phyloP scores from a whole-genome alignment of 305 asterid genomes.

The Fraxinus velutina region DNA sequence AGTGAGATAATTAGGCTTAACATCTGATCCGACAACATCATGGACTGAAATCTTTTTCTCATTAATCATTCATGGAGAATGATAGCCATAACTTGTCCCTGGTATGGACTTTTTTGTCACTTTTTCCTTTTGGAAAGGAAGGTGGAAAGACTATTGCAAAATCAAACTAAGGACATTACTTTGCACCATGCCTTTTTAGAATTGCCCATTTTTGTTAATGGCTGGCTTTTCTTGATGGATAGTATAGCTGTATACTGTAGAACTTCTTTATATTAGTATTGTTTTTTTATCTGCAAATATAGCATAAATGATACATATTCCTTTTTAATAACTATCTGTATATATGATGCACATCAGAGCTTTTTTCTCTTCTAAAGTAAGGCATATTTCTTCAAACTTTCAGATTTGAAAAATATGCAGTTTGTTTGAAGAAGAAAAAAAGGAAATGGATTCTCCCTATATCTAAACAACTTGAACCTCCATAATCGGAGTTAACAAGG shows the following conservation, averaged over 20 bases:
- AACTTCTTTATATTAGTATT: constrained; percentile 13
- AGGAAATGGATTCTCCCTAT: neutral
- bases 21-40: constrained; percentile 4
- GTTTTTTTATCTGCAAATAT: neutral
- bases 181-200: neutral
- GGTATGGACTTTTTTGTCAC: constrained; percentile 9
- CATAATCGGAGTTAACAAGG: neutral
- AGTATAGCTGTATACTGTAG: constrained; percentile 38
- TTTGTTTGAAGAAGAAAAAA: neutral
- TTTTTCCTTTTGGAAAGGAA: constrained; percentile 15
- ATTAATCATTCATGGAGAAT: constrained; percentile 22
- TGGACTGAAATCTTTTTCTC: constrained; percentile 1
- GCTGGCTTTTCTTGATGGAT: constrained; percentile 18
- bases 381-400: neutral
- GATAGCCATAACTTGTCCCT: constrained; percentile 22
- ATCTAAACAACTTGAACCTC: neutral
- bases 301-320: neutral
- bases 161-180: neutral
- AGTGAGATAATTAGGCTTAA: neutral
- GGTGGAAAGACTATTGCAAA: constrained; percentile 1
- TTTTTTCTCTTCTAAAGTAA: neutral
- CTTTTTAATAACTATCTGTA: neutral
- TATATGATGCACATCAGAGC: neutral
- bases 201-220: constrained; percentile 22
- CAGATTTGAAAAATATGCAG: neutral